Base-by-base conservation (phyloP, 2,329 filamentous ascomycete genomes). In the Cytospora piceae region DNA sequence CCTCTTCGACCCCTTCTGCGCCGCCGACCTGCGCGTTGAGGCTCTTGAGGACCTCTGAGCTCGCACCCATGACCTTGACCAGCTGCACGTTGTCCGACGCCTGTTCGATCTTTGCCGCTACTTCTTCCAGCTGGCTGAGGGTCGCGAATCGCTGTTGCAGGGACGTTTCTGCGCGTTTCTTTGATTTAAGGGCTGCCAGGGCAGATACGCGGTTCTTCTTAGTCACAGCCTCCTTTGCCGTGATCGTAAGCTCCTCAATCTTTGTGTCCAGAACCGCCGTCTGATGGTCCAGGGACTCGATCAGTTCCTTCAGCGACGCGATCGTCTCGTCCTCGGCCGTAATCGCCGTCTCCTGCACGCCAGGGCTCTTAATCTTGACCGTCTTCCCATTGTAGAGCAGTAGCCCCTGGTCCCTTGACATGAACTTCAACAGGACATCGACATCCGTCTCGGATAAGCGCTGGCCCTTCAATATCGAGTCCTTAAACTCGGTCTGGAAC, bases 71-170 rank as follows among this genome's bases (percentile, higher is more conserved):
- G 7, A 93, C 89, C 67, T 86, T 85, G 11, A 98, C 87, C 17
- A 97, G 85, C 71, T 93, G 90, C 11, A 96, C 87, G 69, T 97
- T 92, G 76, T 94, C 91, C 0, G 88, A 85, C 0, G 95, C 95
- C 76, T 94, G 89, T 74, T 97, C 90, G 61, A 99, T 91, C 73
- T 90, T 91, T n/a, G 83, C 78, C 62, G 93, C 91, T 0, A 96
- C 89, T 68, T 92, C 88, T 77, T 98, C 93, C 1, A 99, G 84
- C 76, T 97, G 93, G 52, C 83, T 81, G 2, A 97, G 84, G 0
- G 91, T 91, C 11, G 88, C 87, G 34, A 89, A 87, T 15, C 94
- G 88, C 69, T 88, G 87, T 34, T 86, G 81, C 0, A 98, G 83
- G 14, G 88, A 90, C 2, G 85, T 80, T 76, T 97, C 93, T 32